phyloP scores from a whole-genome alignment of 495 filamentous ascomycete species.

The Xylaria flabelliformis region DNA sequence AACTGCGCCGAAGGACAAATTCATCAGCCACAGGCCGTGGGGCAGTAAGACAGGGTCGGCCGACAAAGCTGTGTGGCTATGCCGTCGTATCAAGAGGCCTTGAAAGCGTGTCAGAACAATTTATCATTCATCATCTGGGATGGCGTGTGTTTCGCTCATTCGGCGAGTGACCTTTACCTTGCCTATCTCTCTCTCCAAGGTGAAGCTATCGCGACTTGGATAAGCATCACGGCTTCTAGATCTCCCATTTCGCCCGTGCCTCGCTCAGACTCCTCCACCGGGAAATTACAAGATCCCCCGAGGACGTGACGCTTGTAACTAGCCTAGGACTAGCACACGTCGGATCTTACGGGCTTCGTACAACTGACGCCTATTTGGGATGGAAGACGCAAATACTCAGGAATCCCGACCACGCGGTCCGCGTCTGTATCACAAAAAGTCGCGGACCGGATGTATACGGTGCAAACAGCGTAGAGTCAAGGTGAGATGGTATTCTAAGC shows the following conservation, averaged over 20 bases:
- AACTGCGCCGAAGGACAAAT: neutral
- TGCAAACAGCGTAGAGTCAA: constrained; percentile 47
- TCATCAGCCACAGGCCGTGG: constrained; percentile 20
- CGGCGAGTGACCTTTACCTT: constrained; percentile 3
- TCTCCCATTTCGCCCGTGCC: neutral
- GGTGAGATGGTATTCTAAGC: constrained; percentile 32
- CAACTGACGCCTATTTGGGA: constrained; percentile 9
- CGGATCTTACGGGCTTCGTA: constrained; percentile 23
- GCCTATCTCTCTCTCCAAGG: neutral
- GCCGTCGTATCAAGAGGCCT: constrained; percentile 1
- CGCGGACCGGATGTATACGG: constrained; percentile 43
- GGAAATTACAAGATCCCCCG: neutral
- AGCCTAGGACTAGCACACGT: constrained; percentile 10
- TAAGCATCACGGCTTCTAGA: neutral
- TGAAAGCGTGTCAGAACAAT: neutral
- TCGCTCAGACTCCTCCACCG: neutral
- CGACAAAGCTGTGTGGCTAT: constrained; percentile 12
- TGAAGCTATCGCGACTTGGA: constrained; percentile 2
- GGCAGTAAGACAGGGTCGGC: neutral
- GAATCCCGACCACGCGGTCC: constrained; percentile 38
- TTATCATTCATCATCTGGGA: constrained; percentile 6
- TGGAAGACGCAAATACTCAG: constrained; percentile 24
- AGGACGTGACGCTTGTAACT: constrained; percentile 22
- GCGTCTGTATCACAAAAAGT: constrained; percentile 46
- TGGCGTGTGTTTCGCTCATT: neutral